Conservation (phyloP, 2,329 filamentous ascomycete species). For the Didymella lethalis region DNA sequence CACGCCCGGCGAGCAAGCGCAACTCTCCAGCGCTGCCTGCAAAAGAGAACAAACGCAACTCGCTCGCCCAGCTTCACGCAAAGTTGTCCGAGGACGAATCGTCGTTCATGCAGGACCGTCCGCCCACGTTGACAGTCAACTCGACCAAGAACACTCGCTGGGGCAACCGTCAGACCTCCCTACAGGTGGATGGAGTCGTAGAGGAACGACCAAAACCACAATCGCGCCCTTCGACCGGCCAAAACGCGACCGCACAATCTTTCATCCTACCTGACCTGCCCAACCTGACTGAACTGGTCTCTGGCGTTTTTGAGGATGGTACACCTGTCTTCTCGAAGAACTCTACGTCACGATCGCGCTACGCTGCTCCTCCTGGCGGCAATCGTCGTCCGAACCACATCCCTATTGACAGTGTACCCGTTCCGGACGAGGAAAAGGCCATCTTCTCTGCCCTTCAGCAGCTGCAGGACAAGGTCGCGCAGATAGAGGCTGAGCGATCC, state of each 20-base stretch:
- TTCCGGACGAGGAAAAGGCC: constrained; percentile 69
- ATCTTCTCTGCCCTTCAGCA: constrained; percentile 68
- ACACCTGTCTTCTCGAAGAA: constrained; percentile 64
- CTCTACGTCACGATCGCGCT: constrained; percentile 61
- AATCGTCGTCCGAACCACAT: constrained; percentile 50
- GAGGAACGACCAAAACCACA: constrained; percentile 34
- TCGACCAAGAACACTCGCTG: constrained; percentile 64
- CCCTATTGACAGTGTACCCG: constrained; percentile 62
- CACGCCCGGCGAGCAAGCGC: constrained; percentile 50
- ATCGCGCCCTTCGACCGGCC: constrained; percentile 52
- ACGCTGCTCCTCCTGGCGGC: constrained; percentile 55
- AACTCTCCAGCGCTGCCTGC: constrained; percentile 43
- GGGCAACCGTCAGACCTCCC: constrained; percentile 56
- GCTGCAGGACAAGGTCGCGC: constrained; percentile 64
- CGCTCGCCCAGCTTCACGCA: constrained; percentile 65
- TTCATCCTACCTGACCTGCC: constrained; percentile 68
- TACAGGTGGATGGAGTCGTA: constrained; percentile 43
- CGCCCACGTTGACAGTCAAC: constrained; percentile 52
- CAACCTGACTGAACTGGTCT: constrained; percentile 68
- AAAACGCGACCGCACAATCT: constrained; percentile 64
- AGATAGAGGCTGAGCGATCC: constrained; percentile 64
- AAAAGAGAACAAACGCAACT: constrained; percentile 54
- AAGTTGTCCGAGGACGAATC: constrained; percentile 63
- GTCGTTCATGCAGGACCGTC: constrained; percentile 61
- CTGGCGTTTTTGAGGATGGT: constrained; percentile 64